Percentiles rank a stretch among this genome's conserved stretches.
These are phyloP conservation scores for Plenodomus tracheiphilus DNA, from an alignment of 2,329 filamentous ascomycete genomes.

Conservation along the genomic window DNA sequence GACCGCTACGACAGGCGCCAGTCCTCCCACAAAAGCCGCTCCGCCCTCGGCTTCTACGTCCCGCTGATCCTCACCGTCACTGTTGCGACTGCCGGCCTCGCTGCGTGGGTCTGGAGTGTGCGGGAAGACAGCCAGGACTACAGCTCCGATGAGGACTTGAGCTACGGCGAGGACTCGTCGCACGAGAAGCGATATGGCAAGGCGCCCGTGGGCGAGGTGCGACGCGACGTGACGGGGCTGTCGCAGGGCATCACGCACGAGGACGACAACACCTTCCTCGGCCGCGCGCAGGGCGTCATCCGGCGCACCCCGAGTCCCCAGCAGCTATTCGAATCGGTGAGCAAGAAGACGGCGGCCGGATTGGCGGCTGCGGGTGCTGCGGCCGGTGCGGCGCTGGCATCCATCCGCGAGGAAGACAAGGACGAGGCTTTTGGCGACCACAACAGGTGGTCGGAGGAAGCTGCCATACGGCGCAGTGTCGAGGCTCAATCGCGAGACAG, in stretches of 20 bases:
- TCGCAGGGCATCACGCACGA: constrained; percentile 31
- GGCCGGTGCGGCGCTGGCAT: constrained; percentile 78
- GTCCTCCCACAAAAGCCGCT: constrained; percentile 57
- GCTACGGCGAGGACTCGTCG: constrained; percentile 48
- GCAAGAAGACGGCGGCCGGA: constrained; percentile 78
- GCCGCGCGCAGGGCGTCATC: constrained; percentile 79
- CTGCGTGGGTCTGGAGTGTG: constrained; percentile 93
- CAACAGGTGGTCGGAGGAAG: constrained; percentile 90
- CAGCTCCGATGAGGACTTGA: constrained; percentile 54
- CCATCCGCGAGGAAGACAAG: constrained; percentile 82
- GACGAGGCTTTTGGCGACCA: constrained; percentile 76
- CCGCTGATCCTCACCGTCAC: constrained; percentile 85
- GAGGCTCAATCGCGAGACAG: constrained; percentile 44
- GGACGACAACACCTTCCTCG: constrained; percentile 63
- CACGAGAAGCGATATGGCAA: constrained; percentile 23
- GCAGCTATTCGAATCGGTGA: constrained; percentile 82
- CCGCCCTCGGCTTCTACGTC: constrained; percentile 79
- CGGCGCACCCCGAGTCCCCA: constrained; percentile 83
- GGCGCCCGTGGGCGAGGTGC: constrained; percentile 14
- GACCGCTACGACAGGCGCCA: constrained; percentile 58
- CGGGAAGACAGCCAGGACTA: constrained; percentile 74
- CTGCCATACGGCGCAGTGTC: constrained; percentile 63
- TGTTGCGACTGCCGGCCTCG: constrained; percentile 81
- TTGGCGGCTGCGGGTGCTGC: constrained; percentile 81
- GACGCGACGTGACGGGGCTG: constrained; percentile 22